These are phyloP conservation scores for Dillenia turbinata DNA, from an alignment of 164 flowering plant species.

Conservation along the genomic window DNA sequence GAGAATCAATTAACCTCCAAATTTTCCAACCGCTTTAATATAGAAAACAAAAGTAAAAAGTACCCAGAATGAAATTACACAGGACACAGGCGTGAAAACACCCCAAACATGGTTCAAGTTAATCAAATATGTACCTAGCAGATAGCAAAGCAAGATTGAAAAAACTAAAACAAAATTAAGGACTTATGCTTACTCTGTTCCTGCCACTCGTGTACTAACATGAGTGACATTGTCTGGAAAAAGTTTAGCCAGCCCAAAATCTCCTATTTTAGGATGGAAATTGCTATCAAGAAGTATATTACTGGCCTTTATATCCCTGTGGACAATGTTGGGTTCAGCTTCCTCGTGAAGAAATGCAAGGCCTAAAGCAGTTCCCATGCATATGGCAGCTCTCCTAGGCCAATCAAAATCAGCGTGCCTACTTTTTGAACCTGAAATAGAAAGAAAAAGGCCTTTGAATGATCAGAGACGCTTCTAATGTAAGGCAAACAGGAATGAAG, in stretches of 20 bases:
- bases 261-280: conserved; percentile 77
- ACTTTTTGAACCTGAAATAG: conserved; percentile 45
- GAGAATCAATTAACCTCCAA: too few species aligned
- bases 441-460: too few species aligned
- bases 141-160: background rate
- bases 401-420: conserved; percentile 45
- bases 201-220: conserved; percentile 84
- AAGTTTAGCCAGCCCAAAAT: conserved; percentile 87
- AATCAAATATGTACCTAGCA: background rate
- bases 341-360: conserved; percentile 88
- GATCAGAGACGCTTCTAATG: too few species aligned
- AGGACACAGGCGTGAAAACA: too few species aligned
- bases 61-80: too few species aligned
- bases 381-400: conserved; percentile 62
- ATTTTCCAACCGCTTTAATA: too few species aligned
- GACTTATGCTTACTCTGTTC: conserved; percentile 69
- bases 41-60: too few species aligned
- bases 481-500: too few species aligned
- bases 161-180: background rate
- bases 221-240: conserved; percentile 87
- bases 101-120: too few species aligned
- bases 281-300: conserved; percentile 73
- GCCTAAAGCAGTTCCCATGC: conserved; percentile 70
- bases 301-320: conserved; percentile 87
- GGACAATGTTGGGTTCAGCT: conserved; percentile 61